These are phyloP conservation scores for Cucurbita ficifolia DNA, from an alignment of 306 rosid species.

Conservation along the genomic window DNA sequence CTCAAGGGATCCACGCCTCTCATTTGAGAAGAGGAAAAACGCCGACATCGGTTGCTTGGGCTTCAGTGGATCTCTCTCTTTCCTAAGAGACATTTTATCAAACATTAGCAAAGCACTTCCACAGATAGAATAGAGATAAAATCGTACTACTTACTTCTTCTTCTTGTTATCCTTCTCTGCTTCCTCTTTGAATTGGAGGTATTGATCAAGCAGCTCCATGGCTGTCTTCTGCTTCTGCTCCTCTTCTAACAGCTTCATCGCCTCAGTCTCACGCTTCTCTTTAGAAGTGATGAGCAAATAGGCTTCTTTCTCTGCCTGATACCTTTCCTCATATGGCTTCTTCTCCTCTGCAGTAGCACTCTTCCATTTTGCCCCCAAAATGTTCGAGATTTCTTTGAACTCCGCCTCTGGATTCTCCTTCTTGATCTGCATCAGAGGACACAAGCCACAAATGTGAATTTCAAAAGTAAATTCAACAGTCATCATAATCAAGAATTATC, in stretches of 20 bases:
- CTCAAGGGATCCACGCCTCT: conserved; percentile 53
- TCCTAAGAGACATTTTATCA: conserved; percentile 22
- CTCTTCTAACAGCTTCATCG: conserved; percentile 72
- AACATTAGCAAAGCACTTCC: background rate
- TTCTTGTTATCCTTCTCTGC: conserved; percentile 48
- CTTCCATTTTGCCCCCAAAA: conserved; percentile 86
- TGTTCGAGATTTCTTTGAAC: conserved; percentile 55
- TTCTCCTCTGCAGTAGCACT: conserved; percentile 53
- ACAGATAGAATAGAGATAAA: background rate
- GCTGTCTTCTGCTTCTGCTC: conserved; percentile 82
- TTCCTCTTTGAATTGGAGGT: conserved; percentile 65
- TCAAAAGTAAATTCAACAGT: background rate
- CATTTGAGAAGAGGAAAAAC: conserved; percentile 58
- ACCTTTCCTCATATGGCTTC: conserved; percentile 73
- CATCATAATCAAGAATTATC: background rate
- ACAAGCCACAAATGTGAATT: background rate
- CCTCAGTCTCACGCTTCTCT: conserved; percentile 80
- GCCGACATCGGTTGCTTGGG: conserved; percentile 89
- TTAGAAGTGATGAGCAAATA: conserved; percentile 44
- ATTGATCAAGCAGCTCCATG: conserved; percentile 85
- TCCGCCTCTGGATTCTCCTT: conserved; percentile 74
- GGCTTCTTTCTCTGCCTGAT: conserved; percentile 54
- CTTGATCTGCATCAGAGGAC: conserved; percentile 37
- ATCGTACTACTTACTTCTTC: conserved; percentile 25
- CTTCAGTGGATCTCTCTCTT: conserved; percentile 81